Conservation (phyloP, 768 basidiomycete genomes). For the Rhizopogon vesiculosus region DNA sequence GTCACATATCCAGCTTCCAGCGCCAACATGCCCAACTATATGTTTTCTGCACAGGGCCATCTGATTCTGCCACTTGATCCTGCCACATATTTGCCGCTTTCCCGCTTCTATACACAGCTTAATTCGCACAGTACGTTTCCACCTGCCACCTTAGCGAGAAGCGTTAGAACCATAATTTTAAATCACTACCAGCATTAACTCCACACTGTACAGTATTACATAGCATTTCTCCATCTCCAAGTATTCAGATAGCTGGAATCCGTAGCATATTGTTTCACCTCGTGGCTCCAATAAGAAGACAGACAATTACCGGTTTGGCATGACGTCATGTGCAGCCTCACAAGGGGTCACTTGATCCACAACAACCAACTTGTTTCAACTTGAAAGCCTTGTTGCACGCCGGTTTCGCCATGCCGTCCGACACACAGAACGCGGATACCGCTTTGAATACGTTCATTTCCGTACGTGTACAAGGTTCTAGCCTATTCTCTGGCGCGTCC, state of each 20-base stretch:
- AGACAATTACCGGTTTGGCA: background rate
- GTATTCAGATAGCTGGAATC: background rate
- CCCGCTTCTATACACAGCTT: background rate
- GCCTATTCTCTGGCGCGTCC: background rate
- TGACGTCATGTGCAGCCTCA: background rate
- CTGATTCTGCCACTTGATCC: background rate
- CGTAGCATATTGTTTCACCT: background rate
- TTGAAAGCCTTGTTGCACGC: conserved; percentile 7
- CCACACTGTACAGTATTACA: conserved; percentile 2
- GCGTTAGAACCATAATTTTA: background rate
- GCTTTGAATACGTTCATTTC: conserved; percentile 37
- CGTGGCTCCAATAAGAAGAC: background rate
- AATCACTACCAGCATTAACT: background rate
- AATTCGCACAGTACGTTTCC: background rate
- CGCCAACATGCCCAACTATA: too few species aligned
- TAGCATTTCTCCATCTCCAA: background rate
- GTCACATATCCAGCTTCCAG: too few species aligned
- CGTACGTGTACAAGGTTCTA: conserved; percentile 22
- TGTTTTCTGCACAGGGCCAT: too few species aligned
- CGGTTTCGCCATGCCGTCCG: conserved; percentile 13
- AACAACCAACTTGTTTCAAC: too few species aligned
- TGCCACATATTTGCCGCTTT: background rate
- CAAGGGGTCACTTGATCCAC: too few species aligned
- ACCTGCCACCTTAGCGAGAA: too few species aligned
- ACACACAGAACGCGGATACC: conserved; percentile 22